Base-by-base conservation (phyloP, 169 alveolate species). In the Cryptosporidium muris region DNA sequence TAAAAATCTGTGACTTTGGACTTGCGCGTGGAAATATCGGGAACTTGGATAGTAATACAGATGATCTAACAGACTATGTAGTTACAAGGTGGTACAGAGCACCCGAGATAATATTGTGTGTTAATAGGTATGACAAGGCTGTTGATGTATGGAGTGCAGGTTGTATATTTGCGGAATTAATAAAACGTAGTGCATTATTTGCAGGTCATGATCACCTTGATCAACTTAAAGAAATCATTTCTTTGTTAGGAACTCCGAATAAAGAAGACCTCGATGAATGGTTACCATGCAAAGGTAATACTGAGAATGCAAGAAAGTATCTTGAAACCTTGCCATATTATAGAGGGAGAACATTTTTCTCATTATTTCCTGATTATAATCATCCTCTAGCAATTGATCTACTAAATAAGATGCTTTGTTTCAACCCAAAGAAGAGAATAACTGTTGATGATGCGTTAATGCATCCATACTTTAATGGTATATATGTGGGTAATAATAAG, bases 61-160 rank as follows among this genome's bases (percentile, higher is more conserved):
- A 82, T 62, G 67, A 81, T 48, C 62, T 81, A 43, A 89, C 94
- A 1, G 93, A 92, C 88, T 94, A 94, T 82, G 97, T 94, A 0
- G 94, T 95, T 14, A 95, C 98, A 12, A 89, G 98, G 80, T 96
- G 99, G 98, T 96, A 96, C 80, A 82, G 99, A 51, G 96, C 99
- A 1, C 99, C 98, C 2, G 98, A 95, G 89, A 95, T 95, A 45
- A 92, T 95, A 58, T 85, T 95, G 8, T 92, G 92, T 63, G 95
- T 96, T 2, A 90, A 89, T 52, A 92, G 92, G 66, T 95, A 95
- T 67, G 91, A 94, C 7, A 91, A 92, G 65, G 94, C 98, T 6
- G 93, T 96, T 53, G 99, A 97, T 88, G 91, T 97, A 45, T 97
- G 98, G 98, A 90, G 97, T 2, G 94, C 95, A 34, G 99, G 99